Conservation (phyloP, 2,329 filamentous ascomycete species). For the Aspergillus unguis region DNA sequence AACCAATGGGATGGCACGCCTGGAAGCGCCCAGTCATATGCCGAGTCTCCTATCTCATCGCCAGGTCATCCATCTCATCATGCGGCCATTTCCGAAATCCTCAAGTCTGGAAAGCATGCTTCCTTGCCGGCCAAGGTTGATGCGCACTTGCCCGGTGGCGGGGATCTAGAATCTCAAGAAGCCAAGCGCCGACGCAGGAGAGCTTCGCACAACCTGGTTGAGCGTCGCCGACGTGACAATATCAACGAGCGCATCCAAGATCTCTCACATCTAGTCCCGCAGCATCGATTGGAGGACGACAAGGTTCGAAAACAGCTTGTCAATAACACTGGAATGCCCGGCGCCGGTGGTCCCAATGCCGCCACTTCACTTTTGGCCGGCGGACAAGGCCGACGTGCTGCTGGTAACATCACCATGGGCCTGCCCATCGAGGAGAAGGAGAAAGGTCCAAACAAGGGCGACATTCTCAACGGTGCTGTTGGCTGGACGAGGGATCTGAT, state of each 20-base stretch:
- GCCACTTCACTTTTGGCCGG: conserved; percentile 87
- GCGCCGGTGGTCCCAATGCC: conserved; percentile 56
- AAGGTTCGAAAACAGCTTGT: conserved; percentile 93
- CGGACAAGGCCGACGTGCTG: conserved; percentile 74
- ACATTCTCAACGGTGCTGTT: conserved; percentile 94
- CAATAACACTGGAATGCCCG: conserved; percentile 86
- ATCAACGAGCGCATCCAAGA: conserved; percentile 99
- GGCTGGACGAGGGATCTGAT: conserved; percentile 97
- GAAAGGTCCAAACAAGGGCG: conserved; percentile 97
- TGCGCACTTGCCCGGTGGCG: conserved; percentile 41
- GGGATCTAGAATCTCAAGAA: conserved; percentile 74
- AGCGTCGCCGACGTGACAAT: conserved; percentile 90
- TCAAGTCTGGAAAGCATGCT: conserved; percentile 76
- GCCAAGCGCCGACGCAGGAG: conserved; percentile 87
- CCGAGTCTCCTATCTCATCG: conserved; percentile 81
- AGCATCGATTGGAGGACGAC: conserved; percentile 91
- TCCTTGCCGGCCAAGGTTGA: conserved; percentile 87
- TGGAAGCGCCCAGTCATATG: conserved; percentile 75
- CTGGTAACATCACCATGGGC: conserved; percentile 85
- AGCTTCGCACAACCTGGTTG: conserved; percentile 94
- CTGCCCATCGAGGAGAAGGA: conserved; percentile 95
- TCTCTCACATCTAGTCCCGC: conserved; percentile 85
- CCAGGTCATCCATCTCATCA: conserved; percentile 57
- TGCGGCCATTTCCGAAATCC: conserved; percentile 80
- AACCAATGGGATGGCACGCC: conserved; percentile 88